Percentiles rank a stretch among this genome's conserved stretches.
Evolutionary conservation across 2,329 filamentous ascomycete genomes (phyloP).

Genomic region (Exserohilum rostratum): DNA sequence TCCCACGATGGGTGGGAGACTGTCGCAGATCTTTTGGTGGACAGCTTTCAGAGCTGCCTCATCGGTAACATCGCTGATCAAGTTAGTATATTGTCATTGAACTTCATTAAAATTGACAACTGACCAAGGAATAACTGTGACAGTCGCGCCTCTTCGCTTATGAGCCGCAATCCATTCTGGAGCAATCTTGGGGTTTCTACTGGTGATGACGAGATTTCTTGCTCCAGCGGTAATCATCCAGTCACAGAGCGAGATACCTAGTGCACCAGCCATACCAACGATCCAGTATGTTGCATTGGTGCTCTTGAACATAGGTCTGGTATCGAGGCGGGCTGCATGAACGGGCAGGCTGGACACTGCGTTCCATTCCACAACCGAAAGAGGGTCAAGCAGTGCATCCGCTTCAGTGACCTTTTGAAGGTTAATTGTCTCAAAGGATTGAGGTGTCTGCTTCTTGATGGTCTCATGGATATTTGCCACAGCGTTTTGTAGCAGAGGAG

Average conservation of each 20-base stretch:
- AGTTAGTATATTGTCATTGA: conserved; percentile 6
- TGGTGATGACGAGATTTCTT: conserved; percentile 17
- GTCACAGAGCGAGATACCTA: conserved; percentile 20
- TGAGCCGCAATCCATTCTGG: conserved; percentile 4
- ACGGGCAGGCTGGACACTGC: not conserved
- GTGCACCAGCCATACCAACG: conserved; percentile 28
- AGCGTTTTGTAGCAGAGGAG: no score
- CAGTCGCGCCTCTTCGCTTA: not conserved
- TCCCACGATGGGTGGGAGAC: conserved; percentile 17
- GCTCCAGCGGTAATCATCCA: conserved; percentile 31
- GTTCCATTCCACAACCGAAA: not conserved
- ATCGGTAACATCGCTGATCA: conserved; percentile 9
- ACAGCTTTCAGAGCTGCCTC: not conserved
- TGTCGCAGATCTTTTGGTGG: not conserved
- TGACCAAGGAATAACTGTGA: conserved; percentile 12
- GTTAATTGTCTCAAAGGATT: no score
- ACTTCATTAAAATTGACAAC: conserved; percentile 1
- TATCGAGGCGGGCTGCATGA: not conserved
- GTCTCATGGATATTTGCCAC: no score
- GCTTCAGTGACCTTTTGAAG: no score
- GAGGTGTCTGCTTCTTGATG: no score
- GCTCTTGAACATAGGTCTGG: not conserved
- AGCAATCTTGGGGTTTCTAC: conserved; percentile 27
- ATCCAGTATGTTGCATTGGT: conserved; percentile 27
- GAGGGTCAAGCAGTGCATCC: no score